A percentile compares a stretch with the other conserved stretches of the same genome.
These are phyloP conservation scores for Exserohilum turcica DNA, from an alignment of 2,329 filamentous ascomycete genomes.

Conservation along the genomic window DNA sequence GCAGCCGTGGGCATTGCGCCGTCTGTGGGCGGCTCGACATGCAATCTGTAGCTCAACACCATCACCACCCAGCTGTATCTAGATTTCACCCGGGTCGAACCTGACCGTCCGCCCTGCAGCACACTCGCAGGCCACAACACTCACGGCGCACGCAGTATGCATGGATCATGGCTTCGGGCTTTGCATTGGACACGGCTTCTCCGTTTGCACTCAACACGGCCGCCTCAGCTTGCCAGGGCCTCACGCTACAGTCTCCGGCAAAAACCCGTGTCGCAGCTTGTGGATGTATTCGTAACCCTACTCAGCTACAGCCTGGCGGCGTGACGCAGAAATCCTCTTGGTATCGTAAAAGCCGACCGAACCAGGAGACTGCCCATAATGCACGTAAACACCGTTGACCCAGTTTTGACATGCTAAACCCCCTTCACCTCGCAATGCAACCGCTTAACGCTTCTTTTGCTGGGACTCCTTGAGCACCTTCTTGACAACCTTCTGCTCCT, in stretches of 20 bases:
- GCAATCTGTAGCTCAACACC: no score
- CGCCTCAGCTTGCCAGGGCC: background rate
- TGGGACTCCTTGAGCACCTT: slow-evolving; percentile 99
- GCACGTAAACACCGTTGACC: slow-evolving; percentile 51
- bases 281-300: slow-evolving; percentile 44
- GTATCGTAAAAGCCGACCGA: slow-evolving; percentile 47
- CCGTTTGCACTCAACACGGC: background rate
- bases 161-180: no score
- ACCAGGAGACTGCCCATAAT: slow-evolving; percentile 49
- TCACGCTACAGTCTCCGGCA: slow-evolving; percentile 6
- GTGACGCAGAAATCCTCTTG: slow-evolving; percentile 45
- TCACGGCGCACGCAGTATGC: no score
- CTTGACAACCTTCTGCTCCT: slow-evolving; percentile 99
- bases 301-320: slow-evolving; percentile 42
- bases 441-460: slow-evolving; percentile 67
- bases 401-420: slow-evolving; percentile 45
- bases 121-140: no score
- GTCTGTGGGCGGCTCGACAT: no score
- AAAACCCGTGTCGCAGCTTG: slow-evolving; percentile 28
- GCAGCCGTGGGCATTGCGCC: no score
- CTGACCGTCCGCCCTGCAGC: no score
- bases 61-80: no score
- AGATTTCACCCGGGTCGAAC: no score
- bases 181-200: no score
- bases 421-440: slow-evolving; percentile 30